Percentiles rank a stretch among this genome's conserved stretches.
These are phyloP conservation scores for Syzygium aromaticum DNA, from an alignment of 345 rosid species.

Conservation along the genomic window DNA sequence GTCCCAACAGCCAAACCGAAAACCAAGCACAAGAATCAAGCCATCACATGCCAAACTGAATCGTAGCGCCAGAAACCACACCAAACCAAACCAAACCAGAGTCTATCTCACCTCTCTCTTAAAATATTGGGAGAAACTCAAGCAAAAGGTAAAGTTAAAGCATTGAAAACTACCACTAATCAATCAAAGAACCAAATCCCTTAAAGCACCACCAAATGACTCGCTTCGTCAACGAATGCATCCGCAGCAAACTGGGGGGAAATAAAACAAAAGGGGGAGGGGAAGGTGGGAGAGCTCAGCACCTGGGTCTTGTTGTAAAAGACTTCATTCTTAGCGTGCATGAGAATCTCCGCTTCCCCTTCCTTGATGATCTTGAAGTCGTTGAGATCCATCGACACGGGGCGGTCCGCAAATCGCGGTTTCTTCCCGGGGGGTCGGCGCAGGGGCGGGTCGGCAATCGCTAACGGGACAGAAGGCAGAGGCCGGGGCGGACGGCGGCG, in stretches of 20 bases:
- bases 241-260: neutral
- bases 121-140: neutral
- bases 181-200: neutral
- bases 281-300: neutral
- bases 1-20: neutral
- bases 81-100: neutral
- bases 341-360: conserved; percentile 97
- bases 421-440: neutral
- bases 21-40: neutral
- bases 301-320: conserved; percentile 96
- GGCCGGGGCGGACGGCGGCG: neutral
- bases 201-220: neutral
- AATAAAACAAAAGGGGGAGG: neutral
- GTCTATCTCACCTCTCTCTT: neutral
- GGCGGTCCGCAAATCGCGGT: neutral
- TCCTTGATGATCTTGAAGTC: conserved; percentile 74
- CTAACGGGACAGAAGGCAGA: neutral
- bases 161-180: neutral
- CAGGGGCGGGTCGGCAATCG: neutral
- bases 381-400: conserved; percentile 38
- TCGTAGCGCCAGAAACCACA: neutral
- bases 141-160: neutral
- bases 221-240: neutral
- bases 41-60: neutral
- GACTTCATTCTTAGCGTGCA: conserved; percentile 87